Base-by-base conservation (phyloP, 805 yeast species). In the Lachancea sp. region DNA sequence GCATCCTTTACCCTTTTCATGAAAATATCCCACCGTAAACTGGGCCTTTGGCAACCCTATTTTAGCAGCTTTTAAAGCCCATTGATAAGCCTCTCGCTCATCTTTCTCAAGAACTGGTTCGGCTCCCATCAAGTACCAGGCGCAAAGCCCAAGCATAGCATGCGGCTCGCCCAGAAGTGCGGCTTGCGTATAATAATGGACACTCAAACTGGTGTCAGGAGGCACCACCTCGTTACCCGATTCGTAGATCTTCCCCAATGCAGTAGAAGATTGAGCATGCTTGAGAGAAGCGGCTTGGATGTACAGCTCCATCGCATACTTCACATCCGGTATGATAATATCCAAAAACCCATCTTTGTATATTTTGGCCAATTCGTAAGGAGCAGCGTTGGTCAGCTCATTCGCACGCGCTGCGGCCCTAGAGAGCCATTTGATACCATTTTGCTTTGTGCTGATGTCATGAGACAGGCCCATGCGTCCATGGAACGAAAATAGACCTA, bases 81-180 rank as follows among this genome's bases (percentile, higher is more conserved):
- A 93, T 56, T 87, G 93, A 62, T 82, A 91, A 1, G 97, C 95
- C 65, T 90, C 96, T 43, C 69, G 75, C 44, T 82, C 85, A 62
- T 90, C 91, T 50, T 77, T 77, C 8, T 81, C 82, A 55, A 93
- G 73, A 38, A 77, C 77, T n/a, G 93, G 90, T 29, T 85, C 90
- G 29, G 86, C 81, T 0, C 99, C 99, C 22, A 88, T 83, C 64
- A 91, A 71, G 62, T 91, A 93, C 97, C 98, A 93, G 1, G 97
- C 96, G 63, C 97, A 90, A 69, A 91, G 72, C 1, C 95, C 90
- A 57, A 91, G 71, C 95, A 91, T 93, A 10, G 95, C 82, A 39
- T 77, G 81, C 1, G 95, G 76, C 62, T 93, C 95, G 6, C 96
- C 96, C 3, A 82, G 82, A 26, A 82, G 63, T 0, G 98, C 96